These are phyloP conservation scores for Pyrenochaeta sp. DNA, from an alignment of 2,329 filamentous ascomycete species.

Conservation along the genomic window DNA sequence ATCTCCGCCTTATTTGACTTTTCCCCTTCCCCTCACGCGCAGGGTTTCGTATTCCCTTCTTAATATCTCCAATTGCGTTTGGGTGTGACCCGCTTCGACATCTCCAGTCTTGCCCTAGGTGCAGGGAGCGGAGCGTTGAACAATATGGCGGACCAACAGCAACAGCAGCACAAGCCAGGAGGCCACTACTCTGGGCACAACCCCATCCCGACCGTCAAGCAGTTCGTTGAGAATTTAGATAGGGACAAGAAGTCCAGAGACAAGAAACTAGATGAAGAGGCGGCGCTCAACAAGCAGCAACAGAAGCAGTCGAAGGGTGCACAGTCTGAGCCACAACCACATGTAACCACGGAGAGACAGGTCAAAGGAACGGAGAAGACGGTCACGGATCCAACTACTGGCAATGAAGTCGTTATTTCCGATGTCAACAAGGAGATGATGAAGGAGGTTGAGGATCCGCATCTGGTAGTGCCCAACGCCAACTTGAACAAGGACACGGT, in stretches of 20 bases:
- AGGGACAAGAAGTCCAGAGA: conserved; percentile 80
- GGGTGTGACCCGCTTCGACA: conserved; percentile 8
- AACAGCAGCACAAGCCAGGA: conserved; percentile 62
- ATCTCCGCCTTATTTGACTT: conserved; percentile 9
- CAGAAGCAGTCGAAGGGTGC: conserved; percentile 56
- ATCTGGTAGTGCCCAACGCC: conserved; percentile 85
- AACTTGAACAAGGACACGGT: conserved; percentile 79
- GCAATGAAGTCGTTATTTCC: conserved; percentile 84
- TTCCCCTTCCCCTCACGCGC: conserved; percentile 4
- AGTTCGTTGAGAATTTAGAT: conserved; percentile 83
- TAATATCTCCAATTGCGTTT: conserved; percentile 18
- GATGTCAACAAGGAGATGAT: conserved; percentile 77
- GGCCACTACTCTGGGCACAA: conserved; percentile 83
- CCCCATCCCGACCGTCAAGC: conserved; percentile 84
- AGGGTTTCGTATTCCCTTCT: conserved; percentile 5
- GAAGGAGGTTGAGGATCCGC: conserved; percentile 75
- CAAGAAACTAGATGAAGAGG: conserved; percentile 68
- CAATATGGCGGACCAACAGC: conserved; percentile 58
- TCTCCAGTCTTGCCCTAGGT: conserved; percentile 7
- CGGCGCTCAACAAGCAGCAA: conserved; percentile 46
- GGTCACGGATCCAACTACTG: conserved; percentile 89
- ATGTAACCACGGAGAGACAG: conserved; percentile 57
- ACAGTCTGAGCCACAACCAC: conserved; percentile 41
- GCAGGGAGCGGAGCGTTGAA: conserved; percentile 11
- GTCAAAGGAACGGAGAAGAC: conserved; percentile 60